phyloP scores from a whole-genome alignment of 148 eudicot genomes.

The Silene uniflora region DNA sequence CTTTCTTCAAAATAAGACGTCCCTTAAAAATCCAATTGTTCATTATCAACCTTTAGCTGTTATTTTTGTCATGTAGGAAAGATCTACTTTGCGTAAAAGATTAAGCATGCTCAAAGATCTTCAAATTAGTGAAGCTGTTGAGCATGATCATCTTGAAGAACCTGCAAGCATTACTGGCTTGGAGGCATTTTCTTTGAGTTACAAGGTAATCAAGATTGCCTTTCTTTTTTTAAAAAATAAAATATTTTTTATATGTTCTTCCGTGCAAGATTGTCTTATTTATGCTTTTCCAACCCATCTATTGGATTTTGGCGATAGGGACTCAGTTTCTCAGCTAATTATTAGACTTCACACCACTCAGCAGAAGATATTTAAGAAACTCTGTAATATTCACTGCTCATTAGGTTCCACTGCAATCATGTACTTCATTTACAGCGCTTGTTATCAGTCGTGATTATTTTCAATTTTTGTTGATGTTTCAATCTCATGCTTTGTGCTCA shows the following conservation, averaged over 20 bases:
- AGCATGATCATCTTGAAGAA: slow-evolving; percentile 55
- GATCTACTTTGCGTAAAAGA: slow-evolving; percentile 65
- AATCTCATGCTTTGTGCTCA: slow-evolving; percentile 28
- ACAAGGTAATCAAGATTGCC: slow-evolving; percentile 53
- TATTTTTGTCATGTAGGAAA: slow-evolving; percentile 54
- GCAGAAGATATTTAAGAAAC: neutral
- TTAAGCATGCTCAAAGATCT: slow-evolving; percentile 86
- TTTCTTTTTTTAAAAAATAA: neutral
- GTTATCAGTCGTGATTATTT: neutral
- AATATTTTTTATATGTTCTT: neutral
- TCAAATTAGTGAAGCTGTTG: slow-evolving; percentile 48
- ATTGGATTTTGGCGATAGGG: neutral
- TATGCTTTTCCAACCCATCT: neutral
- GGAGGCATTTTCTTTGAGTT: slow-evolving; percentile 86
- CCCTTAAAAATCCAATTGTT: neutral
- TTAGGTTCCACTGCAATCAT: neutral
- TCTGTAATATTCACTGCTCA: neutral
- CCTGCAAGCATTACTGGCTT: slow-evolving; percentile 88
- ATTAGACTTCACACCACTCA: neutral
- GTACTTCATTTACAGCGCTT: slow-evolving; percentile 6
- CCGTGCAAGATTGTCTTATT: neutral
- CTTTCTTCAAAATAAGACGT: slow-evolving; percentile 3
- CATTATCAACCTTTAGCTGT: slow-evolving; percentile 11
- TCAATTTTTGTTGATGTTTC: neutral
- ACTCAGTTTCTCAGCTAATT: neutral